Evolutionary conservation across 2,329 filamentous ascomycete genomes (phyloP).

Genomic region (Penicillium occitanis): DNA sequence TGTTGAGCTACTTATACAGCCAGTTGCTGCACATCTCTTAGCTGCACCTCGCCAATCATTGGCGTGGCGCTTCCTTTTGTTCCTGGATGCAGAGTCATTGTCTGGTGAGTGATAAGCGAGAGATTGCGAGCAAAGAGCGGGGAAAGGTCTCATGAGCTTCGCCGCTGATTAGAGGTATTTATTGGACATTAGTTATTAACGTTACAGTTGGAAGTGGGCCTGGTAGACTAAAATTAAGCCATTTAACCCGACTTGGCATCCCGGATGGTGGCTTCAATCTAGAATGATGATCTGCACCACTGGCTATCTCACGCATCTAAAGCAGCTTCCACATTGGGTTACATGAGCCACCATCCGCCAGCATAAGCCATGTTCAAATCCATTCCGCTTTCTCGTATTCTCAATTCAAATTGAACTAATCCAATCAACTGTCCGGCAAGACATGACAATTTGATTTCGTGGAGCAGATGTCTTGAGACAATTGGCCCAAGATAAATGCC

Average conservation of each 20-base stretch:
- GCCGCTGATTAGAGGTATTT: not conserved
- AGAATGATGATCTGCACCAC: not conserved
- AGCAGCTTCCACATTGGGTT: not conserved
- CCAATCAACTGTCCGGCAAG: not conserved
- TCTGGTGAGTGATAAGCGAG: not conserved
- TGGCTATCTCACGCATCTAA: not conserved
- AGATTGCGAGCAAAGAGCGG: slow-evolving; percentile 7
- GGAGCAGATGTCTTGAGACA: not conserved
- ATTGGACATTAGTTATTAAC: not conserved
- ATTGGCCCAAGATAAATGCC: not conserved
- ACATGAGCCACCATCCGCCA: not conserved
- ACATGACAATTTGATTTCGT: not conserved
- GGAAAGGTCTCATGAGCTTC: slow-evolving; percentile 11
- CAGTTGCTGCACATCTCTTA: not conserved
- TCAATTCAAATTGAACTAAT: not conserved
- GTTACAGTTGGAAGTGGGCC: slow-evolving; percentile 7
- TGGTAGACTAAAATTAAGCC: not conserved
- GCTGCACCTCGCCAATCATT: not conserved
- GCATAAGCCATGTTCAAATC: not conserved
- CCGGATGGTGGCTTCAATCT: not conserved
- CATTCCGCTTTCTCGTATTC: not conserved
- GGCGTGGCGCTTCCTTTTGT: not conserved
- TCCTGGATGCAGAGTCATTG: not conserved
- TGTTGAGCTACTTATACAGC: not conserved
- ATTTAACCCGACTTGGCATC: not conserved